Evolutionary conservation across 441 rosid species (phyloP).

Genomic region (Jatropha multifida): DNA sequence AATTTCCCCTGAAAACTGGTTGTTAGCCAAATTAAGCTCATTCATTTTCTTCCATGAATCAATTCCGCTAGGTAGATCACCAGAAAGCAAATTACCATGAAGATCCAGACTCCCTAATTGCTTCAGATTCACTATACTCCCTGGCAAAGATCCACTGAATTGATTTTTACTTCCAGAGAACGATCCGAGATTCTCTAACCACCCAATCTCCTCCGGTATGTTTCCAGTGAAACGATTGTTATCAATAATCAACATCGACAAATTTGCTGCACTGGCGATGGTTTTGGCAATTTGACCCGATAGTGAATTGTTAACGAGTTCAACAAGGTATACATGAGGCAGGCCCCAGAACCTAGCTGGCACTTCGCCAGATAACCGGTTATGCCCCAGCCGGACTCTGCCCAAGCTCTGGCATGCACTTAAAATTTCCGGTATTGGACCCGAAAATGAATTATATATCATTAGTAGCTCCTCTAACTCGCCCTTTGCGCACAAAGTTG

Average conservation of each 20-base stretch:
- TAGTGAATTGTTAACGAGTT: constrained; percentile 58
- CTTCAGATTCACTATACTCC: constrained; percentile 49
- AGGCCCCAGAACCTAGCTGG: constrained; percentile 84
- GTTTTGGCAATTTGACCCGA: constrained; percentile 62
- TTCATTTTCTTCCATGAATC: constrained; percentile 76
- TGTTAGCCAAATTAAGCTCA: constrained; percentile 71
- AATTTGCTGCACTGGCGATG: constrained; percentile 60
- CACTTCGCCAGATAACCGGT: constrained; percentile 72
- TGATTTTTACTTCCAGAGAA: constrained; percentile 62
- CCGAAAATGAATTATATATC: constrained; percentile 69
- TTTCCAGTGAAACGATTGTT: constrained; percentile 64
- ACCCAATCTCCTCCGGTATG: constrained; percentile 75
- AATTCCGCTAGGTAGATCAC: constrained; percentile 61
- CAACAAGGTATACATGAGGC: constrained; percentile 74
- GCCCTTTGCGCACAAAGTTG: constrained; percentile 58
- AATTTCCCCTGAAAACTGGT: constrained; percentile 57
- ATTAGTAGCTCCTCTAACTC: constrained; percentile 68
- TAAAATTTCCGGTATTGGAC: constrained; percentile 59
- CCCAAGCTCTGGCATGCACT: constrained; percentile 58
- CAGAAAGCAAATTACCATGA: constrained; percentile 59
- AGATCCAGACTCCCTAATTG: constrained; percentile 75
- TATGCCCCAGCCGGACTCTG: constrained; percentile 66
- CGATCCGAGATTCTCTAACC: constrained; percentile 45
- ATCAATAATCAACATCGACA: constrained; percentile 59
- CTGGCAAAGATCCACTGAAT: constrained; percentile 67